Percentiles rank a stretch among this genome's conserved stretches.
phyloP scores from a whole-genome alignment of 164 flowering plant species.

The Macadamia tetraphylla region DNA sequence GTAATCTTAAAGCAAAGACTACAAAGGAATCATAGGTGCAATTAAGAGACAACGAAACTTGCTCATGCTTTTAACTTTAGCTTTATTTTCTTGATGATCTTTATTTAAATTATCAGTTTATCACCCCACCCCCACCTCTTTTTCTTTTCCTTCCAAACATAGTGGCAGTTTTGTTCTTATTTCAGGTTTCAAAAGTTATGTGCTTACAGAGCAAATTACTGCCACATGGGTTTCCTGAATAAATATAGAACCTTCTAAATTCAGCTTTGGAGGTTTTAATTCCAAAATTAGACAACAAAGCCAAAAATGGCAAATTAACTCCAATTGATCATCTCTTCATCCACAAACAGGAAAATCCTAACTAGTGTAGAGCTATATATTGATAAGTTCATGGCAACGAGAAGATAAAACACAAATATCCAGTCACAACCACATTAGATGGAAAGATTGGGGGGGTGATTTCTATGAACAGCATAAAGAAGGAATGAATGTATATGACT shows the following conservation, averaged over 20 bases:
- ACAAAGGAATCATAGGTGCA: conserved; percentile 15
- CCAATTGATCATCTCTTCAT: background rate
- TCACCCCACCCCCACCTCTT: background rate
- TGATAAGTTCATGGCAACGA: background rate
- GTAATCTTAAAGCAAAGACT: background rate
- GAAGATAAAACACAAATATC: background rate
- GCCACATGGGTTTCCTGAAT: background rate
- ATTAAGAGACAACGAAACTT: conserved; percentile 10
- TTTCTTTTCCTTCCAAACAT: conserved; percentile 16
- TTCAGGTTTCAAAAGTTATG: conserved; percentile 2
- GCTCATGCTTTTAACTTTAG: conserved; percentile 14
- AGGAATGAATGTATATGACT: background rate
- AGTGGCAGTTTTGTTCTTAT: conserved; percentile 5
- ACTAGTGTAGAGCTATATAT: background rate
- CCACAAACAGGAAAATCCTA: background rate
- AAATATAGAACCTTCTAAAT: conserved; percentile 5
- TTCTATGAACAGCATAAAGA: background rate
- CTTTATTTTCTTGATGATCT: conserved; percentile 15
- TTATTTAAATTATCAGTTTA: conserved; percentile 2
- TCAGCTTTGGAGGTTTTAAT: background rate
- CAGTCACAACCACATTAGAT: background rate
- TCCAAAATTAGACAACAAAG: background rate
- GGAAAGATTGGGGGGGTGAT: too few species aligned
- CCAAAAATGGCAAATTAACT: background rate
- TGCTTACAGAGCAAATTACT: background rate